A percentile compares a stretch with the other conserved stretches of the same genome.
Evolutionary conservation across 2,329 filamentous ascomycete species (phyloP).

Genomic region (Pseudogymnoascus sp.): DNA sequence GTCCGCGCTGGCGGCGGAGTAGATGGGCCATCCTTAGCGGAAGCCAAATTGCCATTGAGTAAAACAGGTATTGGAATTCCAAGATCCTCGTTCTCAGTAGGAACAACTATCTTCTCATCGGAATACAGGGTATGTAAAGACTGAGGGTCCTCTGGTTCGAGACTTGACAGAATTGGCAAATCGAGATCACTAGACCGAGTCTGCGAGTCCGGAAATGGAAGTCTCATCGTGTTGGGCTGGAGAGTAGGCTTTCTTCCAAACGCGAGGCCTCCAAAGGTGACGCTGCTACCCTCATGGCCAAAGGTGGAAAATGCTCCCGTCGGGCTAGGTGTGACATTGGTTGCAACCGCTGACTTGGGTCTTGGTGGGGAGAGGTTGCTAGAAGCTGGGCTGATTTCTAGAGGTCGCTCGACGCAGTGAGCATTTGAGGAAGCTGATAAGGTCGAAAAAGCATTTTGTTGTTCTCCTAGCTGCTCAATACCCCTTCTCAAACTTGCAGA

Average conservation of each 20-base stretch:
- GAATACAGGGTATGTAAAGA: neutral
- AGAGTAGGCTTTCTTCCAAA: neutral
- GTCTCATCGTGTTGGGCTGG: neutral
- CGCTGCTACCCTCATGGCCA: neutral
- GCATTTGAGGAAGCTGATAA: neutral
- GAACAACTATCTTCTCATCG: neutral
- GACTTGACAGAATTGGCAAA: neutral
- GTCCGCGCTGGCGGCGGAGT: neutral
- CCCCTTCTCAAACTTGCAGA: neutral
- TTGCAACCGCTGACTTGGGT: neutral
- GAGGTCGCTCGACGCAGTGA: neutral
- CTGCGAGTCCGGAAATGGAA: neutral
- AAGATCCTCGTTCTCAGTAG: neutral
- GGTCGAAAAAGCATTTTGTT: neutral
- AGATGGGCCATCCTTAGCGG: neutral
- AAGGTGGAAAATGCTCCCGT: neutral
- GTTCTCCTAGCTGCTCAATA: neutral
- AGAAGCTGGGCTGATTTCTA: neutral
- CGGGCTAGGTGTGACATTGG: neutral
- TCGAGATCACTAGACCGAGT: neutral
- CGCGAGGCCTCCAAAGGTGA: neutral
- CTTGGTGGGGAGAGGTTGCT: neutral
- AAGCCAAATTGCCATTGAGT: neutral
- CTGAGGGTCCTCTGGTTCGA: neutral
- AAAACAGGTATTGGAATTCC: neutral